phyloP scores from a whole-genome alignment of 2,329 filamentous ascomycete species.

The Fusarium sp. region DNA sequence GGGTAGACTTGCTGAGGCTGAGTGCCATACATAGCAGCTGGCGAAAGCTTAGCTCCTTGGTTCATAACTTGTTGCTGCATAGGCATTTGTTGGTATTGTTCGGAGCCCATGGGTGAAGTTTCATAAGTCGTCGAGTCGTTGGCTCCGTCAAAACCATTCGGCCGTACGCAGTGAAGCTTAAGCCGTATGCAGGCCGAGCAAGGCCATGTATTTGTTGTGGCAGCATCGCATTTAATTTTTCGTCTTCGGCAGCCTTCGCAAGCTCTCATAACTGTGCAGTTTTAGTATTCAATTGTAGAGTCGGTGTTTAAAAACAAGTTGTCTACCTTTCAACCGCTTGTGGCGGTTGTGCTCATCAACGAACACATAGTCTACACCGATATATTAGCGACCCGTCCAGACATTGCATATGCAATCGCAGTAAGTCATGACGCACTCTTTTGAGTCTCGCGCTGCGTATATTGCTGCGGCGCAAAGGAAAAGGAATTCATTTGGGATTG shows the following conservation, averaged over 20 bases:
- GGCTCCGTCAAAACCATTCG: slow-evolving; percentile 75
- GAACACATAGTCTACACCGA: slow-evolving; percentile 88
- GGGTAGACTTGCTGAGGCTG: slow-evolving; percentile 62
- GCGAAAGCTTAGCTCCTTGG: slow-evolving; percentile 55
- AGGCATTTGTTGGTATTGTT: slow-evolving; percentile 63
- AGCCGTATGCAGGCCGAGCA: slow-evolving; percentile 93
- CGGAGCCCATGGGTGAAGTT: slow-evolving; percentile 50
- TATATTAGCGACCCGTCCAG: slow-evolving; percentile 30
- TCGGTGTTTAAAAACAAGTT: background rate
- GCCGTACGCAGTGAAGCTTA: slow-evolving; percentile 93
- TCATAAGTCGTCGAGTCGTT: slow-evolving; percentile 53
- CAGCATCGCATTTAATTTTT: slow-evolving; percentile 98
- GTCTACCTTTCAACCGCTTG: slow-evolving; percentile 90
- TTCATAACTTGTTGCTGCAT: slow-evolving; percentile 62
- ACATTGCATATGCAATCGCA: slow-evolving; percentile 18
- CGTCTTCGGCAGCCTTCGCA: slow-evolving; percentile 94
- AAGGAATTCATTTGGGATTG: slow-evolving; percentile 75
- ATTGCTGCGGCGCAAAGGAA: slow-evolving; percentile 75
- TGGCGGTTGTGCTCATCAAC: slow-evolving; percentile 99
- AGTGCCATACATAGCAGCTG: slow-evolving; percentile 60
- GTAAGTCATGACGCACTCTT: slow-evolving; percentile 74
- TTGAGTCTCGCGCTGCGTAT: slow-evolving; percentile 75
- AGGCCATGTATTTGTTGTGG: slow-evolving; percentile 97
- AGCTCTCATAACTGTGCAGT: slow-evolving; percentile 85
- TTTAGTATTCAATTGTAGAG: slow-evolving; percentile 11